Conservation (phyloP, 495 filamentous ascomycete species). For the Penicillium parvum region DNA sequence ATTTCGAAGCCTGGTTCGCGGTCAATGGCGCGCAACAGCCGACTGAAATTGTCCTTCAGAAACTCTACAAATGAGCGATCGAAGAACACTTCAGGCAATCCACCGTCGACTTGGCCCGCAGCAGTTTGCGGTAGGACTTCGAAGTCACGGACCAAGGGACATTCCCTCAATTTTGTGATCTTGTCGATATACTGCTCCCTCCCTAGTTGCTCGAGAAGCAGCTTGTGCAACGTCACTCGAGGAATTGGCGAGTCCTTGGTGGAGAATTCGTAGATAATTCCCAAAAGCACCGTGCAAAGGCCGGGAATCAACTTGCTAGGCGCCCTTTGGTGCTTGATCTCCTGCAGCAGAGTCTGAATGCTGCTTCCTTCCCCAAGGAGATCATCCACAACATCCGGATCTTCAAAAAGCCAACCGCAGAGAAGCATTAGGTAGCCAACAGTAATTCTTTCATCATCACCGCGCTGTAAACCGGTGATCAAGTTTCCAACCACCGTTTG, state of each 20-base stretch:
- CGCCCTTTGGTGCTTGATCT: constrained; percentile 56
- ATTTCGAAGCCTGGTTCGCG: constrained; percentile 85
- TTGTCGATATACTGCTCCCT: constrained; percentile 87
- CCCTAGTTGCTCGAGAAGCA: constrained; percentile 74
- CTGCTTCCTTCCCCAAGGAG: constrained; percentile 93
- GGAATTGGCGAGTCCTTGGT: constrained; percentile 94
- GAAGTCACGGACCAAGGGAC: constrained; percentile 85
- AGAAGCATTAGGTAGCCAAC: constrained; percentile 90
- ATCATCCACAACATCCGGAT: constrained; percentile 86
- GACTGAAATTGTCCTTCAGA: constrained; percentile 90
- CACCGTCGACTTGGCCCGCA: constrained; percentile 49
- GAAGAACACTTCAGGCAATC: constrained; percentile 79
- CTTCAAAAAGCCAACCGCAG: constrained; percentile 91
- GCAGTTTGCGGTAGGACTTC: constrained; percentile 75
- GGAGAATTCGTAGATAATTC: constrained; percentile 93
- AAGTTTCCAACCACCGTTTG: constrained; percentile 81
- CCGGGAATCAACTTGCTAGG: constrained; percentile 69
- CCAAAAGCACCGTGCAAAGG: constrained; percentile 76
- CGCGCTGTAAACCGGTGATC: constrained; percentile 65
- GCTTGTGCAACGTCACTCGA: constrained; percentile 72
- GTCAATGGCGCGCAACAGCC: constrained; percentile 81
- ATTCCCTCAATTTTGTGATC: constrained; percentile 69
- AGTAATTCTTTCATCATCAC: constrained; percentile 74
- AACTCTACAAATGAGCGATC: constrained; percentile 88
- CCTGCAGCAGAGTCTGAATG: constrained; percentile 77